Percentiles rank a stretch among this genome's conserved stretches.
Evolutionary conservation across 2,329 filamentous ascomycete genomes (phyloP).

Genomic region (Trichoderma sp.): DNA sequence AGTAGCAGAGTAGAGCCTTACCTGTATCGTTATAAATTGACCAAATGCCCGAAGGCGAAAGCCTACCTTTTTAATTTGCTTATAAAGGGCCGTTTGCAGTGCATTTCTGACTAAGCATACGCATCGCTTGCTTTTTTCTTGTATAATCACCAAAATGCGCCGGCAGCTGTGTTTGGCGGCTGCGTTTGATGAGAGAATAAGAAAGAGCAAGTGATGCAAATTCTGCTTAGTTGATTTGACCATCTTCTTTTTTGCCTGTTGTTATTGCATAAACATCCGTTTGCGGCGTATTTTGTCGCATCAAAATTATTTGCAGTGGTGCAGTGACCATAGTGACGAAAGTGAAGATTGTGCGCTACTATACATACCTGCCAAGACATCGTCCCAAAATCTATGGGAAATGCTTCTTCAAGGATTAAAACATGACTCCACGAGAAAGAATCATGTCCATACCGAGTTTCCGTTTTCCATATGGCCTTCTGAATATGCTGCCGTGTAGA

Average conservation of each 20-base stretch:
- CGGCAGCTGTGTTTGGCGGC: no score
- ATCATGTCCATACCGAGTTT: not conserved
- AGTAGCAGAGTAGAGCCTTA: not conserved
- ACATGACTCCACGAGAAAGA: not conserved
- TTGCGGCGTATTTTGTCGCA: not conserved
- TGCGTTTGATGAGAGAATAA: not conserved
- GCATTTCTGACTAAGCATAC: not conserved
- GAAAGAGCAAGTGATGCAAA: not conserved
- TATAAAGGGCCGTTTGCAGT: not conserved
- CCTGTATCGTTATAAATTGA: constrained; percentile 28
- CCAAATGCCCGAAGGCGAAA: constrained; percentile 27
- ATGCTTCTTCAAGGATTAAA: not conserved
- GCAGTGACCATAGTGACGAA: not conserved
- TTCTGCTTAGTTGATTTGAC: not conserved
- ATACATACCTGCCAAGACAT: not conserved
- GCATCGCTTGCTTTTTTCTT: not conserved
- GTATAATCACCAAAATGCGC: not conserved
- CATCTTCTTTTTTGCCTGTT: not conserved
- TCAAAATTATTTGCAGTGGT: not conserved
- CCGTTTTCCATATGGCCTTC: not conserved
- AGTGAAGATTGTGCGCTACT: not conserved
- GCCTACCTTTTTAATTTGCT: not conserved
- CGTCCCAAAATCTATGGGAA: not conserved
- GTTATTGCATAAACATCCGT: not conserved
- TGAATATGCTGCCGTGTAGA: not conserved